phyloP scores from a whole-genome alignment of 169 alveolate species.

The Eimeria falciformis region DNA sequence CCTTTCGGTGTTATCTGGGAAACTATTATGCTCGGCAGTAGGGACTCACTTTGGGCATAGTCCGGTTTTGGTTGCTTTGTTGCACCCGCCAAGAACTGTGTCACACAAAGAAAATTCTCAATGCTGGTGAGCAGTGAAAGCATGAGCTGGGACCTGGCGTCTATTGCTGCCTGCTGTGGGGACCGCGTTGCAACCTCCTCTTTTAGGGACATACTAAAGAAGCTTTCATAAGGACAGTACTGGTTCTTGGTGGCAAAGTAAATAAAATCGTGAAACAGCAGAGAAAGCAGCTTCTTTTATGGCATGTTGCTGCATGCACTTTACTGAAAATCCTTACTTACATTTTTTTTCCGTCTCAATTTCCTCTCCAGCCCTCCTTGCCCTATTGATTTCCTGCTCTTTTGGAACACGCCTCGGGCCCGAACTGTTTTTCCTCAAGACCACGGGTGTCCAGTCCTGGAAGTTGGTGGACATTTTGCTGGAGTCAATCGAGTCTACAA shows the following conservation, averaged over 20 bases:
- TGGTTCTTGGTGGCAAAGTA: not conserved
- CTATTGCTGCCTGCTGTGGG: too few relatives aligned
- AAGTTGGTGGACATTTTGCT: slow-evolving; percentile 45
- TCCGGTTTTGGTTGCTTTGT: slow-evolving; percentile 57
- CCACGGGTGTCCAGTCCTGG: slow-evolving; percentile 82
- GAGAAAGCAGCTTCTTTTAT: too few relatives aligned
- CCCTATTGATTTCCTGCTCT: slow-evolving; percentile 80
- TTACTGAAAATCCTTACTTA: not conserved
- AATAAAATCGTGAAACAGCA: too few relatives aligned
- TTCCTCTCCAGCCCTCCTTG: slow-evolving; percentile 78
- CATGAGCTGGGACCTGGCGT: too few relatives aligned
- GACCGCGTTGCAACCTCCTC: too few relatives aligned
- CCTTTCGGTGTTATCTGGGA: too few relatives aligned
- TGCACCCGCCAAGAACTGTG: slow-evolving; percentile 68
- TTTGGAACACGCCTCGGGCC: slow-evolving; percentile 76
- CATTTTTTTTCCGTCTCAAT: slow-evolving; percentile 80
- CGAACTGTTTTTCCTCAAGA: slow-evolving; percentile 78
- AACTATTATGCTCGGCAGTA: not conserved
- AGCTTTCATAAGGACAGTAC: not conserved
- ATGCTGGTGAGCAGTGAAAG: too few relatives aligned
- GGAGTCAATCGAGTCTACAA: not conserved
- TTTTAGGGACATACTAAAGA: too few relatives aligned
- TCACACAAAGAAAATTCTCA: not conserved
- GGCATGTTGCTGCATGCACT: too few relatives aligned
- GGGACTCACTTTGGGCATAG: slow-evolving; percentile 74